These are phyloP conservation scores for Acer yangbiense DNA, from an alignment of 345 rosid species.

Conservation along the genomic window DNA sequence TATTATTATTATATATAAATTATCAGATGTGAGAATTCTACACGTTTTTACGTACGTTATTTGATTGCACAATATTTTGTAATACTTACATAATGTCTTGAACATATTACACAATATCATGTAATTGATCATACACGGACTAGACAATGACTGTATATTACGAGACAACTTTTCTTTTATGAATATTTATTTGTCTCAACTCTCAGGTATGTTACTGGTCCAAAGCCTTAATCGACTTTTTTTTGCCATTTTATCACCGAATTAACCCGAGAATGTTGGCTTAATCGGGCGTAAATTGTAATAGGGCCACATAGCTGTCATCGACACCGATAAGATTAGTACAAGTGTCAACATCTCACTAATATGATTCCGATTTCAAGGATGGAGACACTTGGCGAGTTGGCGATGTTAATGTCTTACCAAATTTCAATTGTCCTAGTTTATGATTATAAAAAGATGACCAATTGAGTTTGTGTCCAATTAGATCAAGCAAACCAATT, in stretches of 20 bases:
- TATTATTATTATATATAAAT: too few relatives aligned
- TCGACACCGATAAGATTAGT: slow-evolving; percentile 7
- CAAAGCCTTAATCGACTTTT: not conserved
- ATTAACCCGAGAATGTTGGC: not conserved
- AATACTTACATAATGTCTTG: too few relatives aligned
- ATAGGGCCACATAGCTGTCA: not conserved
- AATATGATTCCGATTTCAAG: too few relatives aligned
- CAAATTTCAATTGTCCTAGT: not conserved
- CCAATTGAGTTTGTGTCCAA: not conserved
- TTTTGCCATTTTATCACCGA: not conserved
- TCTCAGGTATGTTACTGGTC: not conserved
- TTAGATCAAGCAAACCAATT: not conserved
- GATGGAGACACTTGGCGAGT: slow-evolving; percentile 11
- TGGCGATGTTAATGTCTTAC: slow-evolving; percentile 25
- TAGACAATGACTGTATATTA: too few relatives aligned
- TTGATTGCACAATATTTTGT: too few relatives aligned
- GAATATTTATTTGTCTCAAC: not conserved
- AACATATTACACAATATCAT: too few relatives aligned
- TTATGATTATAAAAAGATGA: not conserved
- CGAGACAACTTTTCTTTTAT: not conserved
- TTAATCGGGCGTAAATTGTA: too few relatives aligned
- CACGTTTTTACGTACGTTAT: too few relatives aligned
- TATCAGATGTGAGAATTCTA: too few relatives aligned
- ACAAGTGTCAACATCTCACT: not conserved
- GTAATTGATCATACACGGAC: too few relatives aligned